Base-by-base conservation (phyloP, 129 eudicot species). In the Solidago caesia region DNA sequence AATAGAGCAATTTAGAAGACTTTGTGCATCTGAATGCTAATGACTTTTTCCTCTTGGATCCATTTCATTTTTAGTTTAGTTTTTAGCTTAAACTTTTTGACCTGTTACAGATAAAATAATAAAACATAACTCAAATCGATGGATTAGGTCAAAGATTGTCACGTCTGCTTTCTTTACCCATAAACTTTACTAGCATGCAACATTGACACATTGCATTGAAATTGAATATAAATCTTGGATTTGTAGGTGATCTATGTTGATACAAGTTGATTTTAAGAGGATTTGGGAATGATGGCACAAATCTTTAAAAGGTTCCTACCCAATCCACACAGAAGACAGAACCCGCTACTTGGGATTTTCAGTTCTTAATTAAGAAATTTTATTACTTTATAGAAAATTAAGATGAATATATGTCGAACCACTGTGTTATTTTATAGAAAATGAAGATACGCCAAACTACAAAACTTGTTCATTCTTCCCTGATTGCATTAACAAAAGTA, bases 211-310 rank as follows among this genome's bases (percentile, higher is more conserved):
- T 33, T 42, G 4, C 44, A 9, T 80, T 61, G 39, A 59, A 73
- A 8, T 0, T 39, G 62, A 60, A 15, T 48, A 25, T 49, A 11
- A 13, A 45, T 39, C 43, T 7, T 42, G 39, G 66, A 79, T 44
- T 71, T 89, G 71, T 88, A 89, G 96, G 89, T 86, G 70, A 86
- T 89, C 45, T 86, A 87, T 44, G 80, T 74, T 39, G 70, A 73
- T 46, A 71, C 70, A 29, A 62, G 75, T 68, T 79, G 80, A 87
- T 67, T 21, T 29, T 43, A 21, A 49, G 64, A 27, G 60, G 77
- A 33, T 62, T 15, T 8, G 39, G 46, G 14, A 63, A 63, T 10
- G 43, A 25, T 46, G 49, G 49, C 44, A 26, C 60, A 14, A 72
- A 73, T 58, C 39, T 63, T 49, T 21, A 49, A 9, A 64, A 8